Percentiles rank a stretch among this genome's conserved stretches.
These are phyloP conservation scores for Jacaranda mimosifolia DNA, from an alignment of 257 asterid species.

Conservation along the genomic window DNA sequence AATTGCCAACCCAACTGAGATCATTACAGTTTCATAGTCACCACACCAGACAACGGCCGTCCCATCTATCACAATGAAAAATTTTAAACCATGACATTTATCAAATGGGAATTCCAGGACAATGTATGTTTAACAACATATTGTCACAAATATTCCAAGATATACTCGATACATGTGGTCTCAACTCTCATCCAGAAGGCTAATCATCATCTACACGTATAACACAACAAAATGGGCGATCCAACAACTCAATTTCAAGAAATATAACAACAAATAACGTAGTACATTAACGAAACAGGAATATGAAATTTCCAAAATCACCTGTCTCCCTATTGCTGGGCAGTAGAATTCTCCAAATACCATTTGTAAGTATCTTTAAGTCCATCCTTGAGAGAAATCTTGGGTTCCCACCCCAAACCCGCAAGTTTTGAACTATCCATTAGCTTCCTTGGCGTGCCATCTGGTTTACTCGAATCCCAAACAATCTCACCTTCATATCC, in stretches of 20 bases:
- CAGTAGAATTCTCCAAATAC: constrained; percentile 75
- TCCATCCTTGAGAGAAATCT: constrained; percentile 78
- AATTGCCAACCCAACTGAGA: no score
- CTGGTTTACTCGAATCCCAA: constrained; percentile 92
- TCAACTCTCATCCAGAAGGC: constrained; percentile 10
- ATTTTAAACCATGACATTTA: no score
- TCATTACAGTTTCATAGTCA: no score
- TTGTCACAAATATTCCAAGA: constrained; percentile 9
- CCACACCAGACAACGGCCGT: no score
- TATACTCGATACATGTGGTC: neutral
- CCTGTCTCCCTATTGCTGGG: constrained; percentile 48
- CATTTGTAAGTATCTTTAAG: constrained; percentile 75
- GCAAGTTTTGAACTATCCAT: constrained; percentile 89
- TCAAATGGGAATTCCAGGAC: neutral
- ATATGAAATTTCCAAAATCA: constrained; percentile 30
- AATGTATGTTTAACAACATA: constrained; percentile 27
- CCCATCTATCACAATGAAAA: no score
- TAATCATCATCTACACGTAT: neutral
- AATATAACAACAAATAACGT: neutral
- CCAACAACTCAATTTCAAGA: constrained; percentile 1
- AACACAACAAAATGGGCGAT: constrained; percentile 16
- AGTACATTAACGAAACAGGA: neutral
- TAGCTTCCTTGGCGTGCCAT: constrained; percentile 96
- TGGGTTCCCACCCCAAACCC: constrained; percentile 87
- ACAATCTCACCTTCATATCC: constrained; percentile 81